A percentile compares a stretch with the other conserved stretches of the same genome.
Conservation (phyloP, 2,329 filamentous ascomycete genomes). For the Hypoxylon sp. region DNA sequence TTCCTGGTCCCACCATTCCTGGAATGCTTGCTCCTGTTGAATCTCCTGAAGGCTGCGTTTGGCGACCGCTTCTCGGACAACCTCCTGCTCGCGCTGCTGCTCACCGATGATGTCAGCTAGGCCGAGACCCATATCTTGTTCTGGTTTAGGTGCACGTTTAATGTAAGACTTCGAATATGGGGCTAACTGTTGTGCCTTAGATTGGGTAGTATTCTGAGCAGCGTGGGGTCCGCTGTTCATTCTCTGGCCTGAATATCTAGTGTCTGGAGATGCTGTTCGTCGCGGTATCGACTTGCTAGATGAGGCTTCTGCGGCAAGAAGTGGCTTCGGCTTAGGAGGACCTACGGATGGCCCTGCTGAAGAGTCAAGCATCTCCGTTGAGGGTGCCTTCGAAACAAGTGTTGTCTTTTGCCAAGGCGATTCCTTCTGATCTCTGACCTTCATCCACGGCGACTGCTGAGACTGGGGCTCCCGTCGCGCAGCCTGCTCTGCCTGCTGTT, state of each 20-base stretch:
- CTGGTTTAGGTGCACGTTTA: conserved; percentile 70
- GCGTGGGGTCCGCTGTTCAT: conserved; percentile 55
- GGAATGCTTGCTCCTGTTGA: conserved; percentile 95
- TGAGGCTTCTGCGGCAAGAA: conserved; percentile 60
- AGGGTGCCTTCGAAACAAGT: conserved; percentile 63
- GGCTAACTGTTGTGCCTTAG: conserved; percentile 59
- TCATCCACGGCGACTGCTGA: conserved; percentile 62
- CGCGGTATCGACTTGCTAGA: conserved; percentile 58
- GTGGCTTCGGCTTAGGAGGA: conserved; percentile 58
- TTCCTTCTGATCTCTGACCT: conserved; percentile 58
- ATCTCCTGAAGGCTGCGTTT: conserved; percentile 95
- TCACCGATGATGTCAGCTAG: conserved; percentile 91
- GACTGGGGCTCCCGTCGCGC: conserved; percentile 56
- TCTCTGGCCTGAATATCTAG: conserved; percentile 72
- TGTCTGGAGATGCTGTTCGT: conserved; percentile 73
- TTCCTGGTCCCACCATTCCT: conserved; percentile 96
- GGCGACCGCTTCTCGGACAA: conserved; percentile 84
- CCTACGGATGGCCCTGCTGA: conserved; percentile 53
- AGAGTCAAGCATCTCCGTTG: conserved; percentile 64
- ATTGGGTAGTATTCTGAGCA: conserved; percentile 52
- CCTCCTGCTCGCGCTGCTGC: conserved; percentile 86
- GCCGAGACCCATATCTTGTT: conserved; percentile 77
- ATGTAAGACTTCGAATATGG: conserved; percentile 75
- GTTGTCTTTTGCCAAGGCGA: conserved; percentile 78
- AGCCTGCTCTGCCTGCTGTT: conserved; percentile 70